These are phyloP conservation scores for Leccinum ponderosum DNA, from an alignment of 1,284 basidiomycete genomes.

Conservation along the genomic window DNA sequence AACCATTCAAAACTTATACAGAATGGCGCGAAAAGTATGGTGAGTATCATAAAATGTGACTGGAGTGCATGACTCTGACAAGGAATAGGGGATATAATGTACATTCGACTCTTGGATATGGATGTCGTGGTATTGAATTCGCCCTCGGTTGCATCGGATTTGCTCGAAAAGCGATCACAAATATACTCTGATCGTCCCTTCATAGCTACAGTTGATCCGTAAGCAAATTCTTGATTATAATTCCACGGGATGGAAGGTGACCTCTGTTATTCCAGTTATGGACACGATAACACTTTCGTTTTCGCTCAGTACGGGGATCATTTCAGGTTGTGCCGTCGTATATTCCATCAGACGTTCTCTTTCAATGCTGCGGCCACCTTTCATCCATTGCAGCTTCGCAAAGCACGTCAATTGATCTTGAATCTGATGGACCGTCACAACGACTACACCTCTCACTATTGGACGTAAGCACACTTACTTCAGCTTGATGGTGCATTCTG, in stretches of 20 bases:
- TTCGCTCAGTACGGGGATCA: conserved; percentile 19
- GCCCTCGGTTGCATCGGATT: conserved; percentile 6
- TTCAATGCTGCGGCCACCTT: background rate
- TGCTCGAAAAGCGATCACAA: conserved; percentile 23
- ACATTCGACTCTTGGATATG: conserved; percentile 16
- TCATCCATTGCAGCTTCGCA: conserved; percentile 18
- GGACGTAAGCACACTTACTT: background rate
- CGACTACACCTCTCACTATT: conserved; percentile 12
- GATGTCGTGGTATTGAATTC: conserved; percentile 26
- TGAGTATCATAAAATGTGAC: background rate
- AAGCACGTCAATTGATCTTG: conserved; percentile 15
- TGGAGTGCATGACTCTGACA: background rate
- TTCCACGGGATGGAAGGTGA: background rate
- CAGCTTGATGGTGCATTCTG: background rate
- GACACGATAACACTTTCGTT: conserved; percentile 15
- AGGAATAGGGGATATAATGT: conserved; percentile 22
- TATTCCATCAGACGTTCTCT: conserved; percentile 17
- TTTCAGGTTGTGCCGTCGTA: conserved; percentile 15
- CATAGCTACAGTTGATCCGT: conserved; percentile 17
- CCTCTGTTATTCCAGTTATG: conserved; percentile 8
- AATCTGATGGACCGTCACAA: conserved; percentile 14
- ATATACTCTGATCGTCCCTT: conserved; percentile 25
- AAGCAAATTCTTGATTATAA: conserved; percentile 2
- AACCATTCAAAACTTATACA: background rate
- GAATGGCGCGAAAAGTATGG: conserved; percentile 16